Percentiles rank a stretch among this genome's conserved stretches.
Conservation (phyloP, 371 early-diverging fungal genomes). For the Coemansia sp. region DNA sequence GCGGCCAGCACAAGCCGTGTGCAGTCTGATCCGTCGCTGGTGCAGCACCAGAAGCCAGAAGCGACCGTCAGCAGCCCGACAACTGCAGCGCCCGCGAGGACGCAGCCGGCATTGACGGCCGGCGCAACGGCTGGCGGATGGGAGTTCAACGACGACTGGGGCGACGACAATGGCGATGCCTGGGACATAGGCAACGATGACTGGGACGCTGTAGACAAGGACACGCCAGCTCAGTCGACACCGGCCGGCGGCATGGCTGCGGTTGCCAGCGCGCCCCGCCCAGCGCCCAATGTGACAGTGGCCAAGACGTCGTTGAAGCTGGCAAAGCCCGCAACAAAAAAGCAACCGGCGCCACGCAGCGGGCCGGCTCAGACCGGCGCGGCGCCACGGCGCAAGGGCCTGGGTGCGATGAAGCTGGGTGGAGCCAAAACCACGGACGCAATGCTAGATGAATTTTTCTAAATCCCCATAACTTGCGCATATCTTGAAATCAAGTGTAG, state of each 20-base stretch:
- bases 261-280: neutral
- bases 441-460: neutral
- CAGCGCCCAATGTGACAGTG: neutral
- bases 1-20: neutral
- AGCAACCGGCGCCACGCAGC: no score
- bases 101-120: no score
- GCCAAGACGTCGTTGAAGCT: constrained; percentile 19
- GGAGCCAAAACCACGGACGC: constrained; percentile 2
- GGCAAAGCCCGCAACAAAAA: constrained; percentile 4
- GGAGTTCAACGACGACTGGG: constrained; percentile 39
- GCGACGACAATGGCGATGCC: constrained; percentile 53
- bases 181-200: constrained; percentile 43
- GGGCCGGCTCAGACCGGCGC: no score
- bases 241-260: neutral
- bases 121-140: constrained; percentile 7
- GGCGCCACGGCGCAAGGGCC: constrained; percentile 31
- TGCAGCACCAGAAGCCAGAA: neutral
- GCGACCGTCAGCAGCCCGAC: neutral
- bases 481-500: neutral
- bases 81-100: neutral
- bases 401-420: constrained; percentile 45
- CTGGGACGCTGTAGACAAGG: neutral
- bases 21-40: neutral
- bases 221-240: no score
- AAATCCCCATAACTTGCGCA: neutral